These are phyloP conservation scores for Fusarium sp. DNA, from an alignment of 2,329 filamentous ascomycete species.

Conservation along the genomic window DNA sequence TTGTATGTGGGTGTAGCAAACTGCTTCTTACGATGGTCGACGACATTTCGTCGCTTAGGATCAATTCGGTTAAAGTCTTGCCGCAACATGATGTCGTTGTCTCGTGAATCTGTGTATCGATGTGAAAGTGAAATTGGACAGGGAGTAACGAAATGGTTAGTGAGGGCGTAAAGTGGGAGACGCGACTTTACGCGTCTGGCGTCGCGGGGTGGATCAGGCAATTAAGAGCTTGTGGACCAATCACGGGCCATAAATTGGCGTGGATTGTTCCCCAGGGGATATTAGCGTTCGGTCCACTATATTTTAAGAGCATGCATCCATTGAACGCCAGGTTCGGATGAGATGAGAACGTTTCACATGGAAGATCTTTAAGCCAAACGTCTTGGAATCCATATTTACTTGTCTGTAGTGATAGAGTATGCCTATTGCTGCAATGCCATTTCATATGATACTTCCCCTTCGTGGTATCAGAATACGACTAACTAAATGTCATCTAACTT, in stretches of 20 bases:
- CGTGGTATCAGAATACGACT: neutral
- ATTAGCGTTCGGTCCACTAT: neutral
- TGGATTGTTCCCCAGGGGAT: slow-evolving; percentile 20
- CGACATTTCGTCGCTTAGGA: slow-evolving; percentile 79
- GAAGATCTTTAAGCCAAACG: neutral
- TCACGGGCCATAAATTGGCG: slow-evolving; percentile 13
- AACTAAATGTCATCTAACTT: neutral
- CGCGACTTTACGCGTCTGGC: slow-evolving; percentile 53
- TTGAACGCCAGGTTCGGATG: neutral
- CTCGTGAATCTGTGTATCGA: slow-evolving; percentile 13
- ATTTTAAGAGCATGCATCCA: neutral
- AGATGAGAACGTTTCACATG: neutral
- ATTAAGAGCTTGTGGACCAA: slow-evolving; percentile 44
- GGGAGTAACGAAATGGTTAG: slow-evolving; percentile 25
- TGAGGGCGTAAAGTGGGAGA: slow-evolving; percentile 46
- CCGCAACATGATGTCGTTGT: slow-evolving; percentile 59
- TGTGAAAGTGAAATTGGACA: slow-evolving; percentile 24
- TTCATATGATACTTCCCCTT: neutral
- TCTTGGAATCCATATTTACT: neutral
- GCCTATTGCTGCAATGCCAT: neutral
- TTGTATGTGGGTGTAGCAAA: slow-evolving; percentile 84
- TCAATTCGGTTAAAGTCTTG: slow-evolving; percentile 68
- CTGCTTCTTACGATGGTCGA: slow-evolving; percentile 88
- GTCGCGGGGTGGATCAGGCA: slow-evolving; percentile 40
- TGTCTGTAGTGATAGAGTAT: neutral